phyloP scores from a whole-genome alignment of 2,329 filamentous ascomycete genomes.

The Thielaviopsis punctulata region DNA sequence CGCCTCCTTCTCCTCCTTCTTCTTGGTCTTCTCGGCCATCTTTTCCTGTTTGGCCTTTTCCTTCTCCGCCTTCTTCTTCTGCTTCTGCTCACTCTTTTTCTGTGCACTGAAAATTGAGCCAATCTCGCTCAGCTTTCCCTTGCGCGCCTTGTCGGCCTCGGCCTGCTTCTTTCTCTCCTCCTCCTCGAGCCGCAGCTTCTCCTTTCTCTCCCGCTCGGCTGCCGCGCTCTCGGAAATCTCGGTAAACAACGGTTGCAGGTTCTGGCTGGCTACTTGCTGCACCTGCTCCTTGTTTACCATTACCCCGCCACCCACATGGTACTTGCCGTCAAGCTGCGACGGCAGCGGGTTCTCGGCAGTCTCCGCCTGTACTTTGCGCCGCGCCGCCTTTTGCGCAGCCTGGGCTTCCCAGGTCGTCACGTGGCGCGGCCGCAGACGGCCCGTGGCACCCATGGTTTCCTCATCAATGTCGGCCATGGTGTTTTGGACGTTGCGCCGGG shows the following conservation, averaged over 20 bases:
- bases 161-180: conserved; percentile 65
- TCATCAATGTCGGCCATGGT: conserved; percentile 68
- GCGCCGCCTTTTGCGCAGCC: conserved; percentile 32
- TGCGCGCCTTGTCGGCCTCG: conserved; percentile 51
- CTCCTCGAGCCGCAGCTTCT: conserved; percentile 63
- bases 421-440: conserved; percentile 50
- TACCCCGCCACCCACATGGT: conserved; percentile 7
- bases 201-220: conserved; percentile 30
- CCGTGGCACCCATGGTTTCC: conserved; percentile 32
- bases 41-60: conserved; percentile 27
- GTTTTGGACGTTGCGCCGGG: conserved; percentile 71
- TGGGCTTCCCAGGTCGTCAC: conserved; percentile 65
- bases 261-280: conserved; percentile 6
- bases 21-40: conserved; percentile 31
- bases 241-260: conserved; percentile 28
- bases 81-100: conserved; percentile 45
- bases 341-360: background rate
- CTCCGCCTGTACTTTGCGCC: conserved; percentile 17
- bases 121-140: conserved; percentile 46
- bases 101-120: conserved; percentile 42
- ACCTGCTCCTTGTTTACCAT: conserved; percentile 2
- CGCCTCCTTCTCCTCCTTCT: background rate
- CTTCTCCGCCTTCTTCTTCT: conserved; percentile 35
- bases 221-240: conserved; percentile 7
- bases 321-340: background rate